Evolutionary conservation across 164 flowering plant genomes (phyloP), one percentile per base, ranked within the genome.

Genomic region (Kalanchoe fedtschenkoi): DNA sequence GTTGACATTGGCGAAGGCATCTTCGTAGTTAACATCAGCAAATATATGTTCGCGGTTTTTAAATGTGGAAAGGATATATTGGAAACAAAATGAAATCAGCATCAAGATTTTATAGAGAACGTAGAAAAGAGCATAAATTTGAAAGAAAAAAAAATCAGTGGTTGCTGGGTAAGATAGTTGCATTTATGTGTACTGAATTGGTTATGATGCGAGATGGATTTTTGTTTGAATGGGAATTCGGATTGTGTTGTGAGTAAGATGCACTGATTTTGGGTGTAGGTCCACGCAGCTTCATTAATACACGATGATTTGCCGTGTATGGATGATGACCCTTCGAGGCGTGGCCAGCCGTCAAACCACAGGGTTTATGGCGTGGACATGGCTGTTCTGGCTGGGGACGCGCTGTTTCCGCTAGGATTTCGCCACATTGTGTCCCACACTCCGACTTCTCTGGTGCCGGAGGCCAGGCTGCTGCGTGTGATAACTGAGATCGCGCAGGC

Each of bases 241-340:
- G 39, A 37, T 43, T 3, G 11, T 51, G 16, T 51, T 47, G 32
- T 24, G 55, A 29, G 22, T 10, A 24, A 22, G 6, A 9, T 47
- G 55, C 3, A 22, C 7, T 4, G 15, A 24, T 47, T 47, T 47
- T 47, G 15, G 2, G 6, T 47, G 55, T 71, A 88, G 96, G 86
- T 88, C 47, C 96, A 92, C 59, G 88, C 89, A 17, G 98, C 98
- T 42, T 92, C 96, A 21, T 65, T 92, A 44, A 87, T 92, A 21
- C 98, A 92, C 61, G 93, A 92, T 64, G 98, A 92, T 70, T 76
- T 92, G 42, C 98, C 96, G n/a, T 87, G 83, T 78, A 92, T 92
- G 96, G 98, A 92, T 69, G 88, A 92, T 64, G 93, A 78, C 61
- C 82, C 83, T 3, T 72, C 79, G 1, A 84, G 96, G 28, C 72